Evolutionary conservation across 805 yeast species (phyloP).

Genomic region (Candida fluviatilis): DNA sequence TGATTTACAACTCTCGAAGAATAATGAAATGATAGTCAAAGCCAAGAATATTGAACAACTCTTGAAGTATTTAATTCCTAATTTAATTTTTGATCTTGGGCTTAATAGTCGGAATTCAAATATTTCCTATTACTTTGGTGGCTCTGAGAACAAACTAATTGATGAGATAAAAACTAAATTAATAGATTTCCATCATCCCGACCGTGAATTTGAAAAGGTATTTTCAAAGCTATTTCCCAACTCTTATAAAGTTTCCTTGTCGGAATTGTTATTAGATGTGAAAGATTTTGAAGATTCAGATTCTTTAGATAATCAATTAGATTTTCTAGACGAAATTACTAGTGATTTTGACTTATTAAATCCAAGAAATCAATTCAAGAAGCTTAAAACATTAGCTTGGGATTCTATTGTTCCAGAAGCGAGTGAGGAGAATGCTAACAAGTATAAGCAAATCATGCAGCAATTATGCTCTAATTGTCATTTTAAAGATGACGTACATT

Average conservation of each 20-base stretch:
- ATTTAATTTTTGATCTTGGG: conserved; percentile 35
- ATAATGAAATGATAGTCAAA: conserved; percentile 28
- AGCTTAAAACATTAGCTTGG: conserved; percentile 29
- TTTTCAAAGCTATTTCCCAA: conserved; percentile 27
- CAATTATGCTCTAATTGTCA: conserved; percentile 10
- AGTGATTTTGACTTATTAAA: conserved; percentile 26
- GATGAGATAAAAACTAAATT: conserved; percentile 10
- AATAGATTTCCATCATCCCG: conserved; percentile 10
- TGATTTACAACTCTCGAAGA: conserved; percentile 25
- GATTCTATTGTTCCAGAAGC: conserved; percentile 21
- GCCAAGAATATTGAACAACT: conserved; percentile 26
- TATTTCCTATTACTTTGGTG: conserved; percentile 4
- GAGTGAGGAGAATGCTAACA: conserved; percentile 16
- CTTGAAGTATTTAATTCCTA: conserved; percentile 38
- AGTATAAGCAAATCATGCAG: conserved; percentile 17
- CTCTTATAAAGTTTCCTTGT: conserved; percentile 27
- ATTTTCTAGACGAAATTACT: conserved; percentile 35
- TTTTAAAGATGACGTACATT: conserved; percentile 17
- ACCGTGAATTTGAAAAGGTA: conserved; percentile 13
- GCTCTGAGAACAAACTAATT: conserved; percentile 6
- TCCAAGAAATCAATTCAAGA: conserved; percentile 18
- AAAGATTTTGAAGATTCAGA: conserved; percentile 13
- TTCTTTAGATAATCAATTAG: conserved; percentile 25
- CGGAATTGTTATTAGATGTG: conserved; percentile 29
- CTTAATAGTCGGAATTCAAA: conserved; percentile 13